Percentiles rank a stretch among this genome's conserved stretches.
Evolutionary conservation across 768 basidiomycete genomes (phyloP).

Genomic region (Boletus pseudopeckii): DNA sequence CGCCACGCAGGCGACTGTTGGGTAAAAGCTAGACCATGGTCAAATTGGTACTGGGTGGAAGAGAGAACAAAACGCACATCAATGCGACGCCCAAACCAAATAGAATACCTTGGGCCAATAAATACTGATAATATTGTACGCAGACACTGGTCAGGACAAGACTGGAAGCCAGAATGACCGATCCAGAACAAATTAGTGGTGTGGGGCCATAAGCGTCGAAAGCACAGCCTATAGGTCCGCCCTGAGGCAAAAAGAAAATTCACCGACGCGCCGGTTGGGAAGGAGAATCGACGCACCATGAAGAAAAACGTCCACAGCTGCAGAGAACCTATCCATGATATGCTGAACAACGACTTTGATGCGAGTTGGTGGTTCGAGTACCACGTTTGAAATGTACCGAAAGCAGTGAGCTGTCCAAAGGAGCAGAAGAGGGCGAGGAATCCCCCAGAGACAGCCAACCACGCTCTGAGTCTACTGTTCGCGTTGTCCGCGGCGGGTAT

Average conservation of each 20-base stretch:
- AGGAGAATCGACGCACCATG: slow-evolving; percentile 42
- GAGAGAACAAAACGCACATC: slow-evolving; percentile 42
- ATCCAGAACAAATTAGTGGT: slow-evolving; percentile 49
- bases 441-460: slow-evolving; percentile 59
- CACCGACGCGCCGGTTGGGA: not conserved
- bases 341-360: slow-evolving; percentile 47
- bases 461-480: slow-evolving; percentile 25
- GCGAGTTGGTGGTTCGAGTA: slow-evolving; percentile 59
- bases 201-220: slow-evolving; percentile 63
- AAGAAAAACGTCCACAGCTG: slow-evolving; percentile 71
- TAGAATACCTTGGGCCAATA: slow-evolving; percentile 59
- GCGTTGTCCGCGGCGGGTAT: slow-evolving; percentile 8
- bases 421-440: slow-evolving; percentile 66
- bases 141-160: slow-evolving; percentile 62
- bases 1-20: slow-evolving; percentile 60
- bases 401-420: slow-evolving; percentile 70
- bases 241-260: slow-evolving; percentile 36
- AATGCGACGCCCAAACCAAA: slow-evolving; percentile 66
- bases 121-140: slow-evolving; percentile 54
- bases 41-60: slow-evolving; percentile 3
- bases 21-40: slow-evolving; percentile 55
- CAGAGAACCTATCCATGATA: slow-evolving; percentile 70
- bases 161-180: slow-evolving; percentile 45
- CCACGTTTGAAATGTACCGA: slow-evolving; percentile 70
- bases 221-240: slow-evolving; percentile 55